Conservation (phyloP, 2,329 filamentous ascomycete genomes). For the Fusarium coicis region DNA sequence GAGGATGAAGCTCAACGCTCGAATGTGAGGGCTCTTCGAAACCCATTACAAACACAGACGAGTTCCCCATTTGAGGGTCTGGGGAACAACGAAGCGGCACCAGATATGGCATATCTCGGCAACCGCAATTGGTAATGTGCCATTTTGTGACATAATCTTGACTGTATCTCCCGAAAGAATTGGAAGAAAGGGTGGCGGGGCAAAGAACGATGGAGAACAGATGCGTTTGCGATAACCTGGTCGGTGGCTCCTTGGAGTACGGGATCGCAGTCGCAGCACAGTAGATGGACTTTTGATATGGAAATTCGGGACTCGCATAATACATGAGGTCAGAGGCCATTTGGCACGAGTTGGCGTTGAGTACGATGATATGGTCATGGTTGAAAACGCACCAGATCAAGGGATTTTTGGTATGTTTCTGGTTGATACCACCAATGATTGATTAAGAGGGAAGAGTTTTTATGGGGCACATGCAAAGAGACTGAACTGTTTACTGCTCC, state of each 20-base stretch:
- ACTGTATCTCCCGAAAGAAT: not conserved
- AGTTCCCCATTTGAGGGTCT: slow-evolving; percentile 2
- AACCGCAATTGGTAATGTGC: slow-evolving; percentile 28
- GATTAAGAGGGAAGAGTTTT: slow-evolving; percentile 2
- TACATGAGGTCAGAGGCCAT: slow-evolving; percentile 12
- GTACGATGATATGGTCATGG: slow-evolving; percentile 24
- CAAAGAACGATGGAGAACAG: not conserved
- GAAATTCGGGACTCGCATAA: slow-evolving; percentile 17
- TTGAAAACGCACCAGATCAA: slow-evolving; percentile 37
- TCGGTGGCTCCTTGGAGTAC: slow-evolving; percentile 4
- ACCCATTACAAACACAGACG: slow-evolving; percentile 19
- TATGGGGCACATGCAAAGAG: slow-evolving; percentile 11
- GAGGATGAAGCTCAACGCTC: slow-evolving; percentile 2
- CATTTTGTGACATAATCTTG: not conserved
- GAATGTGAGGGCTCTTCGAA: slow-evolving; percentile 14
- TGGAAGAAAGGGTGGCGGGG: not conserved
- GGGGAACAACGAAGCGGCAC: slow-evolving; percentile 11
- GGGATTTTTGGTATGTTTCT: slow-evolving; percentile 25
- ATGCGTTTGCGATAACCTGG: not conserved
- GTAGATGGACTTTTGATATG: not conserved
- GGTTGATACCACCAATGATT: slow-evolving; percentile 15
- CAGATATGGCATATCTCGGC: slow-evolving; percentile 12
- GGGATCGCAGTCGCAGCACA: not conserved
- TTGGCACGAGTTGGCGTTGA: slow-evolving; percentile 34
- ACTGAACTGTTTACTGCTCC: slow-evolving; percentile 8